These are phyloP conservation scores for Penicillium corylophilum DNA, from an alignment of 2,329 filamentous ascomycete genomes.

Conservation along the genomic window DNA sequence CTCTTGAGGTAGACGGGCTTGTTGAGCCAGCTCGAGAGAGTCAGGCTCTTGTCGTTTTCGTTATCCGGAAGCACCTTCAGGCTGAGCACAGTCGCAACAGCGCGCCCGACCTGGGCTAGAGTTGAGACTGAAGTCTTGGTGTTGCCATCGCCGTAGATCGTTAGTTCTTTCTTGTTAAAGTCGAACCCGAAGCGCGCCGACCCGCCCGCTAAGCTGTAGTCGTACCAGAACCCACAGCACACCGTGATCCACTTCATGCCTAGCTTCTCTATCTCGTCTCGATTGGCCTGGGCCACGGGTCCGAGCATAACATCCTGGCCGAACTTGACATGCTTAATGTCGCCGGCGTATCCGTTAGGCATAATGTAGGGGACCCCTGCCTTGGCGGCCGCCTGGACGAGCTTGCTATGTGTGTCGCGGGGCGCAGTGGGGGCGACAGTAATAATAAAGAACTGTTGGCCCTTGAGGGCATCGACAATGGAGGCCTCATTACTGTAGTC, in stretches of 20 bases:
- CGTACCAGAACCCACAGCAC: constrained; percentile 54
- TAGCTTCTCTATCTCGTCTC: constrained; percentile 41
- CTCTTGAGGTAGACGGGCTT: constrained; percentile 54
- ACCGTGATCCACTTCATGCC: constrained; percentile 49
- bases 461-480: constrained; percentile 1
- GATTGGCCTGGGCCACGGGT: constrained; percentile 17
- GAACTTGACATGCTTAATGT: constrained; percentile 32
- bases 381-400: constrained; percentile 33
- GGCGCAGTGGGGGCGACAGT: constrained; percentile 1
- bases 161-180: constrained; percentile 43
- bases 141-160: constrained; percentile 58
- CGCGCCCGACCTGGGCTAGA: constrained; percentile 56
- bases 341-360: constrained; percentile 49
- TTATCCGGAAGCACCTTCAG: constrained; percentile 46
- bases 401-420: constrained; percentile 6
- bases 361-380: constrained; percentile 58
- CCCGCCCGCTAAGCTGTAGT: constrained; percentile 48
- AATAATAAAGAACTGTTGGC: constrained; percentile 9
- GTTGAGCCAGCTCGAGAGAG: constrained; percentile 50
- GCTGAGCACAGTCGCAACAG: constrained; percentile 53
- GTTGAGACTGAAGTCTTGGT: constrained; percentile 44
- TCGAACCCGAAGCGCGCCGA: constrained; percentile 51
- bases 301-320: constrained; percentile 40
- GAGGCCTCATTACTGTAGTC: constrained; percentile 3
- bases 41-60: constrained; percentile 34